Evolutionary conservation across 495 filamentous ascomycete species (phyloP).

Genomic region (Usnea hakonensis): DNA sequence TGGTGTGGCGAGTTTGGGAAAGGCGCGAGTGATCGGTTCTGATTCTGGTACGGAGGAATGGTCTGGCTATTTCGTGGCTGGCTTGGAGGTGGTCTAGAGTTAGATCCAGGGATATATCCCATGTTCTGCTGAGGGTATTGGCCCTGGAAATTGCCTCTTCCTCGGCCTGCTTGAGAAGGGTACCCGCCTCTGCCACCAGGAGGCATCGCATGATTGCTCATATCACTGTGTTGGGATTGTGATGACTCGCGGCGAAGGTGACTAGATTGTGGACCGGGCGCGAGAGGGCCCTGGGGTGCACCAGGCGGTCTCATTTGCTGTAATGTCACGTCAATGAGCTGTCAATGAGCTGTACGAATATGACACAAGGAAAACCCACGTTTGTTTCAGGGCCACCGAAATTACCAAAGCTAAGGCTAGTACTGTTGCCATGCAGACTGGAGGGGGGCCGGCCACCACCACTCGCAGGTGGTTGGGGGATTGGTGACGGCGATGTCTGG

Average conservation of each 20-base stretch:
- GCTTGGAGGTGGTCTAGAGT: conserved; percentile 51
- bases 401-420: conserved; percentile 71
- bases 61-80: conserved; percentile 55
- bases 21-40: conserved; percentile 43
- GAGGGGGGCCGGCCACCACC: conserved; percentile 81
- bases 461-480: conserved; percentile 67
- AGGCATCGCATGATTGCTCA: conserved; percentile 52
- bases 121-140: conserved; percentile 51
- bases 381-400: conserved; percentile 63
- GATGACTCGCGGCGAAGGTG: conserved; percentile 79
- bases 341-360: conserved; percentile 11
- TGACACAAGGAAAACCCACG: conserved; percentile 46
- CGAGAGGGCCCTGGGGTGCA: conserved; percentile 50
- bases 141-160: conserved; percentile 45
- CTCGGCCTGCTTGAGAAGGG: conserved; percentile 53
- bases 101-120: conserved; percentile 56
- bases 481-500: conserved; percentile 75
- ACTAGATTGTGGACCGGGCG: conserved; percentile 54
- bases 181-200: conserved; percentile 47
- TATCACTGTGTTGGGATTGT: conserved; percentile 70
- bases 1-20: conserved; percentile 63
- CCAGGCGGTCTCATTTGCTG: conserved; percentile 53
- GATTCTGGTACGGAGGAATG: conserved; percentile 58
- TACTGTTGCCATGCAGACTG: conserved; percentile 53
- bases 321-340: conserved; percentile 29